phyloP scores from a whole-genome alignment of 179 eudicot genomes.

The Actinidia arguta region DNA sequence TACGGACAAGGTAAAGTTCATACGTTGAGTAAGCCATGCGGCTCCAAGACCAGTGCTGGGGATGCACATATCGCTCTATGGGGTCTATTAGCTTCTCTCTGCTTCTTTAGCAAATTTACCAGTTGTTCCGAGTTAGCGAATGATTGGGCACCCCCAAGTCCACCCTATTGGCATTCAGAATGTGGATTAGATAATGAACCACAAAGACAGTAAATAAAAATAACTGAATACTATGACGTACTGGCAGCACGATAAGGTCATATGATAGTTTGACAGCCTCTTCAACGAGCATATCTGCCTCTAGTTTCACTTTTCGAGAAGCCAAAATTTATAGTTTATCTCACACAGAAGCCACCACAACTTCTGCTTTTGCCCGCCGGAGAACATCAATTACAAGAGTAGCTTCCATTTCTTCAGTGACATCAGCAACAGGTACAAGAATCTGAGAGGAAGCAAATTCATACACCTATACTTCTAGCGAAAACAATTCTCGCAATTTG shows the following conservation, averaged over 20 bases:
- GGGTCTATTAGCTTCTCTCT: constrained; percentile 72
- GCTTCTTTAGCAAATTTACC: constrained; percentile 84
- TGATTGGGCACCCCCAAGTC: constrained; percentile 93
- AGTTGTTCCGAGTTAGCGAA: constrained; percentile 80
- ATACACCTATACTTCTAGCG: constrained; percentile 1
- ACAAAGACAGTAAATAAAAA: not conserved
- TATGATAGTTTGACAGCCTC: constrained; percentile 71
- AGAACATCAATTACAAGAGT: constrained; percentile 84
- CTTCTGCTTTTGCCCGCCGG: constrained; percentile 87
- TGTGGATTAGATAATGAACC: not conserved
- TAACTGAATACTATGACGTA: constrained; percentile 40
- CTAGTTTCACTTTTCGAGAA: constrained; percentile 86
- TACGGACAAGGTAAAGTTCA: not conserved
- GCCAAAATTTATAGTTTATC: constrained; percentile 76
- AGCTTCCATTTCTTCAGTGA: constrained; percentile 98
- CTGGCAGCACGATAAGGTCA: constrained; percentile 93
- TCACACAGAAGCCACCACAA: constrained; percentile 90
- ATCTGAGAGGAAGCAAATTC: constrained; percentile 49
- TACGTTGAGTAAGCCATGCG: constrained; percentile 96
- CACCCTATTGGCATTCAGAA: constrained; percentile 63
- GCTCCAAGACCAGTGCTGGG: constrained; percentile 91
- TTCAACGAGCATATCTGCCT: constrained; percentile 81
- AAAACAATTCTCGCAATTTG: not conserved
- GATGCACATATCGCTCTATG: constrained; percentile 99
- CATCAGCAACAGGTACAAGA: constrained; percentile 93